These are phyloP conservation scores for Beauveria australis DNA, from an alignment of 2,329 filamentous ascomycete genomes.

Conservation along the genomic window DNA sequence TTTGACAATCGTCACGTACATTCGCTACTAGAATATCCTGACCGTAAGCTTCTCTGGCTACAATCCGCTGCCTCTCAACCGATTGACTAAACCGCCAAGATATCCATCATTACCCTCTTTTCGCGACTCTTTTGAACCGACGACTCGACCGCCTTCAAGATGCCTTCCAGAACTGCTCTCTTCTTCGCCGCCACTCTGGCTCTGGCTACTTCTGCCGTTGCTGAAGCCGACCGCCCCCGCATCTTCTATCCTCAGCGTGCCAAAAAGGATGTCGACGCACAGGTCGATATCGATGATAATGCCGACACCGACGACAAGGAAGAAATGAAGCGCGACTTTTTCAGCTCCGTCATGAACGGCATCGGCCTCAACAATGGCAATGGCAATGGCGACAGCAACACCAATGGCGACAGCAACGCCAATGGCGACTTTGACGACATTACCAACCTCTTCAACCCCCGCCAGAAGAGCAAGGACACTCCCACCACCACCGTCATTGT, in stretches of 20 bases:
- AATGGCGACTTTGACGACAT: not conserved
- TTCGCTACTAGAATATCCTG: slow-evolving; percentile 9
- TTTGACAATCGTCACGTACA: slow-evolving; percentile 10
- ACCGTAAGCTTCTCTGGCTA: not conserved
- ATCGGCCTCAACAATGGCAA: not conserved
- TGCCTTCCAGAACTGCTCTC: slow-evolving; percentile 6
- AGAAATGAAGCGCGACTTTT: slow-evolving; percentile 5
- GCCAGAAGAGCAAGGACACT: slow-evolving; percentile 14
- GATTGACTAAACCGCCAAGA: not conserved
- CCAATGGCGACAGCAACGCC: too few relatives aligned
- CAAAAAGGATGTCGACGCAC: slow-evolving; percentile 34
- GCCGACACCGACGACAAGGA: slow-evolving; percentile 10
- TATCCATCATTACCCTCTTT: slow-evolving; percentile 1
- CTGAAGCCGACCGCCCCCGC: slow-evolving; percentile 39
- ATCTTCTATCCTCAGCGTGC: slow-evolving; percentile 52
- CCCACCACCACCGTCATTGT: slow-evolving; percentile 19
- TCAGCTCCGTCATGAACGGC: not conserved
- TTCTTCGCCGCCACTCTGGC: slow-evolving; percentile 39
- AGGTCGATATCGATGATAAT: slow-evolving; percentile 14
- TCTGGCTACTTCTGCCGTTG: slow-evolving; percentile 36
- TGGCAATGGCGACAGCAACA: not conserved
- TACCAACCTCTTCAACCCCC: slow-evolving; percentile 12
- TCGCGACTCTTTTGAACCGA: not conserved
- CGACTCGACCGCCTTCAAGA: not conserved
- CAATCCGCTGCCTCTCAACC: too few relatives aligned